Conservation (phyloP, 768 basidiomycete genomes). For the Floccularia luteovirens region DNA sequence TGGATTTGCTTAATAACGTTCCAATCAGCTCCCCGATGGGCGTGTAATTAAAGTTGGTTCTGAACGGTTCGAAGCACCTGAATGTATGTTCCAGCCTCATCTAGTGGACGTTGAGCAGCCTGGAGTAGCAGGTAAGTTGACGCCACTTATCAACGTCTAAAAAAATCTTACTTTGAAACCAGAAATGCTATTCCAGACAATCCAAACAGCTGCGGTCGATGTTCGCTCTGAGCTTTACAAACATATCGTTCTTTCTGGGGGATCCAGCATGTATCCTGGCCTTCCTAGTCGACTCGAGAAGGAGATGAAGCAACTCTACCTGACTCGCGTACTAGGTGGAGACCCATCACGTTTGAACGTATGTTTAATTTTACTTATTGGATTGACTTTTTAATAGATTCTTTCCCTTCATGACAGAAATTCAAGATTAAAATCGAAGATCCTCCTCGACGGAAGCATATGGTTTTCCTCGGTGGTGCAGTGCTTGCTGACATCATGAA, state of each 20-base stretch:
- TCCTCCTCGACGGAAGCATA: constrained; percentile 95
- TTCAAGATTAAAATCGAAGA: constrained; percentile 99
- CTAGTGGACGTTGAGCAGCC: constrained; percentile 96
- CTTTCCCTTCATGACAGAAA: constrained; percentile 52
- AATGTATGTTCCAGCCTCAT: constrained; percentile 99
- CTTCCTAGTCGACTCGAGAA: constrained; percentile 95
- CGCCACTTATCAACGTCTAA: not conserved
- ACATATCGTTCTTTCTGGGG: constrained; percentile 95
- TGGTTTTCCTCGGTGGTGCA: constrained; percentile 99
- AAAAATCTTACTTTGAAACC: not conserved
- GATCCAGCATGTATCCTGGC: constrained; percentile 98
- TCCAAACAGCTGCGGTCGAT: constrained; percentile 88
- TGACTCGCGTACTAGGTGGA: constrained; percentile 80
- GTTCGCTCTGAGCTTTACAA: constrained; percentile 90
- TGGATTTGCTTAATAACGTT: constrained; percentile 6
- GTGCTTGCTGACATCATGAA: constrained; percentile 99
- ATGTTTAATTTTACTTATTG: constrained; percentile 21
- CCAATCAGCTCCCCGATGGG: constrained; percentile 80
- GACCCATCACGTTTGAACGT: constrained; percentile 85
- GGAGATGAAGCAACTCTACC: constrained; percentile 99
- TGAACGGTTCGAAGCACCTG: constrained; percentile 97
- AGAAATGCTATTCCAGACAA: constrained; percentile 97
- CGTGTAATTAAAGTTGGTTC: constrained; percentile 96
- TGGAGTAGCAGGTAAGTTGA: constrained; percentile 75
- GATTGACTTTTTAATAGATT: not conserved